phyloP scores from a whole-genome alignment of 1,284 basidiomycete genomes.

The Trichosporon faecale region DNA sequence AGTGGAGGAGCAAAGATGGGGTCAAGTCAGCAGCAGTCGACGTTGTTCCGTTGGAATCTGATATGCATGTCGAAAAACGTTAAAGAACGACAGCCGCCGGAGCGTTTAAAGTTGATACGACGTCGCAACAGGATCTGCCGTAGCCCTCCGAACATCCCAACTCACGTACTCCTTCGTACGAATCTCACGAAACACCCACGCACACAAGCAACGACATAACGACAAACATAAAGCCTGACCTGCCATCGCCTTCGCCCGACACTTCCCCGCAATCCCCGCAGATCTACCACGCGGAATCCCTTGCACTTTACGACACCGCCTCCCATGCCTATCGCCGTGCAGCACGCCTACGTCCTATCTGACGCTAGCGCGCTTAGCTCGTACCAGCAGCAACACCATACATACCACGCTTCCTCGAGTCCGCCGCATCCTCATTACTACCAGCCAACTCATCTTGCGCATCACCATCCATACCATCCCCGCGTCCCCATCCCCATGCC shows the following conservation, averaged over 20 bases:
- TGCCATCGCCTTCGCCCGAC: neutral
- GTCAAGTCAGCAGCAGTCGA: neutral
- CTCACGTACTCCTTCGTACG: neutral
- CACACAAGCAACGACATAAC: neutral
- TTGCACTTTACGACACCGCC: neutral
- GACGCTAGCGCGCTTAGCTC: conserved; percentile 13
- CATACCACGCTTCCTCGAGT: neutral
- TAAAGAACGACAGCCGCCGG: neutral
- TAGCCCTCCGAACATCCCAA: neutral
- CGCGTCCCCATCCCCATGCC: neutral
- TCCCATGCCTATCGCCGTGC: neutral
- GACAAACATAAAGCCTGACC: neutral
- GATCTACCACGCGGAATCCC: neutral
- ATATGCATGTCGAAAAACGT: conserved; percentile 5
- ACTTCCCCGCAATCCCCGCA: neutral
- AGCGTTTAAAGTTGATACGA: neutral
- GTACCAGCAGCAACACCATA: neutral
- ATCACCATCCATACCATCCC: neutral
- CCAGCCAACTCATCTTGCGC: neutral
- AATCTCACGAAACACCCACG: neutral
- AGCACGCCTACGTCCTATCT: conserved; percentile 10
- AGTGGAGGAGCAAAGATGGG: neutral
- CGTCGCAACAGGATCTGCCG: neutral
- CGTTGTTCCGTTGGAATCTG: neutral
- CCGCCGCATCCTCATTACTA: neutral